Evolutionary conservation across 257 asterid genomes (phyloP), one percentile per base, ranked within the genome.

Genomic region (Scutellaria minor): DNA sequence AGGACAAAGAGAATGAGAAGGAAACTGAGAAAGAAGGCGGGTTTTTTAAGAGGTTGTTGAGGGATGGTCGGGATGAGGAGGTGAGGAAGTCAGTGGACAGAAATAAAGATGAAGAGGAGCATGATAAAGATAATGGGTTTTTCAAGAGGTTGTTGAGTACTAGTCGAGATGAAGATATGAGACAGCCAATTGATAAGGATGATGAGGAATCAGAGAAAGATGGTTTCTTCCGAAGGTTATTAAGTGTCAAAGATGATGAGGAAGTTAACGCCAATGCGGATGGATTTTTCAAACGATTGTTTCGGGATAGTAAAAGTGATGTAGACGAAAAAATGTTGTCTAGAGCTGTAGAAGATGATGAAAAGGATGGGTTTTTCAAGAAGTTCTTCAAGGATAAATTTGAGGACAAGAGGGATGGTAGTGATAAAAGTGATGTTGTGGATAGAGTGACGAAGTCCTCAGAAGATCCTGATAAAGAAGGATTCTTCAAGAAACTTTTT

Each of bases 21-120:
- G 94, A 85, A 27, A 78, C 82, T 7, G 93, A 87, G 75, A 90
- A 84, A 77, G 95, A 88, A 71, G 82, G 78, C 47, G 88, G 97
- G 27, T 87, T 90, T 75, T 86, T 88, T 66, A 88, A 81, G 86
- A 86, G 89, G 86, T 75, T 93, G 70, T 67, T 93, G 79, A 86
- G 87, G 86, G 98, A 89, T 76, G 86, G 87, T 75, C 84, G 83
- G 80, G 97, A 93, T 69, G 98, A 90, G 71, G 96, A 87, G 10
- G 64, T 75, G 46, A 85, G 86, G 80, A 88, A 84, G 84, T 73
- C 88, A 6, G 71, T 61, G 75, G 95, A 83, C 62, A 90, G 70
- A 75, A 64, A 60, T 55, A 85, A 82, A 50, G 82, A 82, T 52
- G 87, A 76, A 53, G 90, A 81, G 70, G 88, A 83, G 18, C 86